phyloP scores from a whole-genome alignment of 2,329 filamentous ascomycete species.

The Penicillium sp. region DNA sequence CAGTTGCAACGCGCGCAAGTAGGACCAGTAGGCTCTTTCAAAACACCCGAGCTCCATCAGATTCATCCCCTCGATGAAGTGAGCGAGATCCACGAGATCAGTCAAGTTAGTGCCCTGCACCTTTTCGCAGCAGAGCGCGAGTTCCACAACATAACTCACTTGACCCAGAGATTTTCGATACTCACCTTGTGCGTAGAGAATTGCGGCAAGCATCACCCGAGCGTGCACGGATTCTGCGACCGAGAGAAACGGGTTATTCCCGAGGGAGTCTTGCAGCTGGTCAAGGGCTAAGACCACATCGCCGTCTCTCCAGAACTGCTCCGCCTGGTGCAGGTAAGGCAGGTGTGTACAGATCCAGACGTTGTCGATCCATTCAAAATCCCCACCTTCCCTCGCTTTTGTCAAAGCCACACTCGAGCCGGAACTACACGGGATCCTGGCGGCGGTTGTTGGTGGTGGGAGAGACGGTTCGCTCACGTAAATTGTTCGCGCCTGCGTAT shows the following conservation, averaged over 20 bases:
- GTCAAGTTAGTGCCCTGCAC: background rate
- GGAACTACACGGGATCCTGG: too few relatives aligned
- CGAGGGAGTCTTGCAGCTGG: slow-evolving; percentile 4
- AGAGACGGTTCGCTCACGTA: background rate
- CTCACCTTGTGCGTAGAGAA: slow-evolving; percentile 8
- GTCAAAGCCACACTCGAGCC: background rate
- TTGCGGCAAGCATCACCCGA: slow-evolving; percentile 11
- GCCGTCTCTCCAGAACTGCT: slow-evolving; percentile 10
- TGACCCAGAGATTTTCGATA: slow-evolving; percentile 9
- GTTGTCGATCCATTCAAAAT: slow-evolving; percentile 11
- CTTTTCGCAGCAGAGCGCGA: background rate
- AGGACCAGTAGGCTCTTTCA: slow-evolving; percentile 13
- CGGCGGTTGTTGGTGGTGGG: too few relatives aligned
- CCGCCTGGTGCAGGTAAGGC: slow-evolving; percentile 6
- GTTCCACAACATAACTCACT: slow-evolving; percentile 4
- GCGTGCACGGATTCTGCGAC: slow-evolving; percentile 10
- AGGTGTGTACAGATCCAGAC: slow-evolving; percentile 14
- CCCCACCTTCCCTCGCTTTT: background rate
- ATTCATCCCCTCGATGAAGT: slow-evolving; percentile 17
- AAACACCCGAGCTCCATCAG: slow-evolving; percentile 11
- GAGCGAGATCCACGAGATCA: slow-evolving; percentile 12
- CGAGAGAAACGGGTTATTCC: slow-evolving; percentile 5
- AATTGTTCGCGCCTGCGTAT: background rate
- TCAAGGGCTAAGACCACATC: slow-evolving; percentile 9
- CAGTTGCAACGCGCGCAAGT: slow-evolving; percentile 10